phyloP scores from a whole-genome alignment of 805 yeast species.

The Pichia ethanolica region DNA sequence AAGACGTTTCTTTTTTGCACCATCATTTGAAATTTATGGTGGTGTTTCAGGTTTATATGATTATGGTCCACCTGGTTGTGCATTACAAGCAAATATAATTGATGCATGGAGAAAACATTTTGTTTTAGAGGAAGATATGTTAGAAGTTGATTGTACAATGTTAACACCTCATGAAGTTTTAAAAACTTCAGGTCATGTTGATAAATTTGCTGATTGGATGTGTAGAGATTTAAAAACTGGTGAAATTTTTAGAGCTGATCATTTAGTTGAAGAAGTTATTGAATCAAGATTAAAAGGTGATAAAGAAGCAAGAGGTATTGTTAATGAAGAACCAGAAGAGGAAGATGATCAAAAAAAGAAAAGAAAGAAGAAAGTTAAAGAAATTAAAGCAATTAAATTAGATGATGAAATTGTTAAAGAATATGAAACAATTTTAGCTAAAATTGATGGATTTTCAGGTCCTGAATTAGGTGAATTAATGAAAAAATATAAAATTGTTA shows the following conservation, averaged over 20 bases:
- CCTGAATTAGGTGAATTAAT: slow-evolving; percentile 86
- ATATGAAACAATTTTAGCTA: slow-evolving; percentile 81
- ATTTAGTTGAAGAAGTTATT: slow-evolving; percentile 93
- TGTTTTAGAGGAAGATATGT: slow-evolving; percentile 95
- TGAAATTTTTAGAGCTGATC: slow-evolving; percentile 98
- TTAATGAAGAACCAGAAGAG: slow-evolving; percentile 58
- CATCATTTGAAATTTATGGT: slow-evolving; percentile 95
- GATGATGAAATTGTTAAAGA: slow-evolving; percentile 74
- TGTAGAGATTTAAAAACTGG: slow-evolving; percentile 92
- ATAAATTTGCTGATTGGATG: slow-evolving; percentile 99
- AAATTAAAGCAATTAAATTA: slow-evolving; percentile 78
- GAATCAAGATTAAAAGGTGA: slow-evolving; percentile 96
- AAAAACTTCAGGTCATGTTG: slow-evolving; percentile 98
- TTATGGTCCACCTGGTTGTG: slow-evolving; percentile 99
- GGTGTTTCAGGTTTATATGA: slow-evolving; percentile 98
- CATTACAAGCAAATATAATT: slow-evolving; percentile 90
- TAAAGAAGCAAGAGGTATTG: slow-evolving; percentile 89
- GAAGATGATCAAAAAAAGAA: slow-evolving; percentile 72
- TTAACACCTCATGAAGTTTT: slow-evolving; percentile 95
- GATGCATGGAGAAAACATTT: slow-evolving; percentile 98
- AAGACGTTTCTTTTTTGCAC: slow-evolving; percentile 95
- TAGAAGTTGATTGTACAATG: slow-evolving; percentile 97
- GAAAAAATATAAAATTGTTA: slow-evolving; percentile 71
- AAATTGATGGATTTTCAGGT: slow-evolving; percentile 94
- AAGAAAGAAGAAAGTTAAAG: slow-evolving; percentile 94